A percentile compares a stretch with the other conserved stretches of the same genome.
Conservation (phyloP, 2,329 filamentous ascomycete species). For the Diaporthe helianthi region DNA sequence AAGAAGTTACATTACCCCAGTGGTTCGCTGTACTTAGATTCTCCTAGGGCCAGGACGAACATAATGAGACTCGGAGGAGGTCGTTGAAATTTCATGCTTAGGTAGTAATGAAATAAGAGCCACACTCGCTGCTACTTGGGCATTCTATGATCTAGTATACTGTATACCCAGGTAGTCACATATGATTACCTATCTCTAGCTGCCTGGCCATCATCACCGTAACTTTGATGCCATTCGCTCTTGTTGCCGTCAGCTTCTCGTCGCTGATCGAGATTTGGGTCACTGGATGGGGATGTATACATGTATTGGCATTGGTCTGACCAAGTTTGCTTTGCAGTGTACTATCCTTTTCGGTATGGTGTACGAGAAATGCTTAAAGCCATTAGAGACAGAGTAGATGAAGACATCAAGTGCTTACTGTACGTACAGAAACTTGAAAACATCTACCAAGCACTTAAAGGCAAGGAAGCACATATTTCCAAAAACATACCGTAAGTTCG, state of each 20-base stretch:
- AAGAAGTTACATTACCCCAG: not conserved
- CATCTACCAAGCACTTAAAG: no score
- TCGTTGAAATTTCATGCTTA: no score
- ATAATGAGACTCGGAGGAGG: no score
- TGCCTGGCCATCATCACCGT: not conserved
- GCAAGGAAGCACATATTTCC: no score
- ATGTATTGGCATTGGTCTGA: not conserved
- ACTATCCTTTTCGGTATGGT: not conserved
- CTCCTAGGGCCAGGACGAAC: no score
- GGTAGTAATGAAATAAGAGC: not conserved
- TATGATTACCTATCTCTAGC: not conserved
- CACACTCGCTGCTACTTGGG: not conserved
- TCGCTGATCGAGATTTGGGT: not conserved
- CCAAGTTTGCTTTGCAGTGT: not conserved
- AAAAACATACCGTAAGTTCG: not conserved
- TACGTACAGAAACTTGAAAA: not conserved
- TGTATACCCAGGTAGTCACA: no score
- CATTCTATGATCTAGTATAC: not conserved
- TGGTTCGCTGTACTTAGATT: no score
- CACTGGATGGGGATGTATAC: not conserved
- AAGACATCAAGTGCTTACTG: not conserved
- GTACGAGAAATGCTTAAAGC: not conserved
- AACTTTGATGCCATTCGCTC: not conserved
- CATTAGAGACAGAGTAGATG: not conserved
- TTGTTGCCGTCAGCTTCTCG: accelerated